Percentiles rank a stretch among this genome's conserved stretches.
phyloP scores from a whole-genome alignment of 371 early-diverging fungal genomes.

The Mortierella polycephala region DNA sequence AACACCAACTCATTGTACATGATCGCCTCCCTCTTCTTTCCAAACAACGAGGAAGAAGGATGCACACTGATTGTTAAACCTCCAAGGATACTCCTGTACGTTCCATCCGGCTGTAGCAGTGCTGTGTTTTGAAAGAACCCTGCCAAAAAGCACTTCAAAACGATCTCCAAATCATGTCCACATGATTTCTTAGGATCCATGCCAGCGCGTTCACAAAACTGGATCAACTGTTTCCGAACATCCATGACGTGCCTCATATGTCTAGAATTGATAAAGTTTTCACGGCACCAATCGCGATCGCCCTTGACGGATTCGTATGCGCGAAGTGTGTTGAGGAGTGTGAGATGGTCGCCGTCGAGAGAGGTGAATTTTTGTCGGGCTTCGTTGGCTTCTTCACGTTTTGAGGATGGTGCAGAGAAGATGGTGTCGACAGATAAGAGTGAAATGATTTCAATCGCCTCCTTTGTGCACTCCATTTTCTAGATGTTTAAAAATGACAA shows the following conservation, averaged over 20 bases:
- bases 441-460: conserved; percentile 89
- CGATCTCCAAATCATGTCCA: conserved; percentile 75
- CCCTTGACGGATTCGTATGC: conserved; percentile 82
- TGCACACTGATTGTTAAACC: conserved; percentile 85
- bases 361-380: conserved; percentile 78
- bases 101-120: conserved; percentile 87
- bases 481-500: not conserved
- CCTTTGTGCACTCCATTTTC: conserved; percentile 80
- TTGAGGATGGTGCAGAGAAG: conserved; percentile 86
- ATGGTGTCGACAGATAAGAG: conserved; percentile 91
- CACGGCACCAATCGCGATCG: conserved; percentile 88
- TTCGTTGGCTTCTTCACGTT: conserved; percentile 87
- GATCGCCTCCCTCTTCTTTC: conserved; percentile 79
- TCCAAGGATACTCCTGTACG: conserved; percentile 84
- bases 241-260: conserved; percentile 89
- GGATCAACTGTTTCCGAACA: conserved; percentile 86
- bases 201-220: conserved; percentile 75
- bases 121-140: conserved; percentile 94
- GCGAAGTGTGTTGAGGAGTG: conserved; percentile 81
- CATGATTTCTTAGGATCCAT: conserved; percentile 74
- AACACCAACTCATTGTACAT: conserved; percentile 95
- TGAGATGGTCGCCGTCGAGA: conserved; percentile 93
- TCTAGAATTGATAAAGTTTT: conserved; percentile 89
- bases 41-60: conserved; percentile 88
- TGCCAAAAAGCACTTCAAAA: conserved; percentile 87